A percentile compares a stretch with the other conserved stretches of the same genome.
Evolutionary conservation across 2,329 filamentous ascomycete species (phyloP).

Genomic region (Elsinoe fawcettii): DNA sequence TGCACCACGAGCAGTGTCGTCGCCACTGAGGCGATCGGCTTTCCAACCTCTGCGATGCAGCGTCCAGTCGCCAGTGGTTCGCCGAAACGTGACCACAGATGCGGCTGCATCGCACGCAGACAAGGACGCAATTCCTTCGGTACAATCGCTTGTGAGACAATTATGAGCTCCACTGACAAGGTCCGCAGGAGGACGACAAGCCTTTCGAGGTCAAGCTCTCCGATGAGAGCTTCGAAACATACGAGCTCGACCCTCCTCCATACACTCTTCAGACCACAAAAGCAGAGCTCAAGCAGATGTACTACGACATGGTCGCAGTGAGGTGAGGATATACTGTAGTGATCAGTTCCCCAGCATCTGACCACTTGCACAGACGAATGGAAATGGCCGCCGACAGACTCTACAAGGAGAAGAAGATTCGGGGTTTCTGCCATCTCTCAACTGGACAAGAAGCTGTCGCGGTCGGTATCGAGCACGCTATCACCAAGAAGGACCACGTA

Average conservation of each 20-base stretch:
- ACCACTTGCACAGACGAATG: slow-evolving; percentile 65
- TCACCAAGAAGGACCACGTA: slow-evolving; percentile 82
- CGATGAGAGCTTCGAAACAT: slow-evolving; percentile 99
- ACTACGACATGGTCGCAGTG: slow-evolving; percentile 91
- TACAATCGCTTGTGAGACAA: slow-evolving; percentile 34
- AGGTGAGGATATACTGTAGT: slow-evolving; percentile 55
- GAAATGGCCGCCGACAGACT: slow-evolving; percentile 98
- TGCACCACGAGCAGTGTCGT: slow-evolving; percentile 29
- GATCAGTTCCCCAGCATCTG: neutral
- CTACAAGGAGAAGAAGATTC: slow-evolving; percentile 99
- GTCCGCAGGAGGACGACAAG: slow-evolving; percentile 76
- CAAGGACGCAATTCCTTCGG: slow-evolving; percentile 61
- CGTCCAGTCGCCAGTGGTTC: slow-evolving; percentile 41
- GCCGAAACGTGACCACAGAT: slow-evolving; percentile 85
- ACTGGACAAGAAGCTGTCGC: slow-evolving; percentile 97
- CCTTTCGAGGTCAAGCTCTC: slow-evolving; percentile 86
- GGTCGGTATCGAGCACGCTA: slow-evolving; percentile 91
- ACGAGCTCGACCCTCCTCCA: slow-evolving; percentile 91
- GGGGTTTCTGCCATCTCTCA: slow-evolving; percentile 98
- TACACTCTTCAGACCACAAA: slow-evolving; percentile 93
- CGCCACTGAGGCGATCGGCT: slow-evolving; percentile 26
- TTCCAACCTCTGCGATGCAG: slow-evolving; percentile 35
- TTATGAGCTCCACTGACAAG: slow-evolving; percentile 5
- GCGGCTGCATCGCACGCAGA: slow-evolving; percentile 86
- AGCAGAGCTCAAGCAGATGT: slow-evolving; percentile 98